phyloP scores from a whole-genome alignment of 257 asterid species.

The Primulina eburnea region DNA sequence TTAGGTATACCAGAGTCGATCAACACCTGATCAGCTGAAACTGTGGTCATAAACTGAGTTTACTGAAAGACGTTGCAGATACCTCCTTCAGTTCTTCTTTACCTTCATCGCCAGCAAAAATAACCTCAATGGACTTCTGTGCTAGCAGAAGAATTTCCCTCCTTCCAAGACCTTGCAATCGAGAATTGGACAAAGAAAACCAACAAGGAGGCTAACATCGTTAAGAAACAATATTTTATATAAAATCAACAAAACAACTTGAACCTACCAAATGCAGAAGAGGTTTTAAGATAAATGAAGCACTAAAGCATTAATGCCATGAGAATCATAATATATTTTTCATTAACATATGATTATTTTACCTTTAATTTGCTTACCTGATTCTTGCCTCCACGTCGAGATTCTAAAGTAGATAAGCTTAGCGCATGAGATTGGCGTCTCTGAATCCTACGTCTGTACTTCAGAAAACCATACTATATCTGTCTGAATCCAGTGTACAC shows the following conservation, averaged over 20 bases:
- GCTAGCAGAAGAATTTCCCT: constrained; percentile 66
- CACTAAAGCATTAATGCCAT: too few species aligned
- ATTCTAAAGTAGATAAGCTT: too few species aligned
- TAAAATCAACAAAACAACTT: constrained; percentile 8
- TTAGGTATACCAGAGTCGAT: background rate
- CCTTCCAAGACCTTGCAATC: constrained; percentile 56
- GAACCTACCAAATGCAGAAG: constrained; percentile 62
- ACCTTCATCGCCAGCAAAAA: constrained; percentile 60
- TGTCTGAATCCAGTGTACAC: background rate
- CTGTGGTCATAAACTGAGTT: constrained; percentile 33
- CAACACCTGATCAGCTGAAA: background rate
- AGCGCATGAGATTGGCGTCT: too few species aligned
- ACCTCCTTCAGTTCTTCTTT: constrained; percentile 52
- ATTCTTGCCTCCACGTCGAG: too few species aligned
- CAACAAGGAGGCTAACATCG: background rate
- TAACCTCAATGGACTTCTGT: constrained; percentile 45
- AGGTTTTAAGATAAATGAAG: constrained; percentile 15
- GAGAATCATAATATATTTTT: too few species aligned
- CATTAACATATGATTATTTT: too few species aligned
- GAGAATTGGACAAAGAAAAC: background rate
- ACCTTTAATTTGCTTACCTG: too few species aligned
- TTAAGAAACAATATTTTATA: background rate
- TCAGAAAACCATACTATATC: background rate
- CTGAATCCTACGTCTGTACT: background rate
- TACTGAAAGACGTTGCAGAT: constrained; percentile 44